phyloP scores from a whole-genome alignment of 2,329 filamentous ascomycete species.

The Gremmenia infestans region DNA sequence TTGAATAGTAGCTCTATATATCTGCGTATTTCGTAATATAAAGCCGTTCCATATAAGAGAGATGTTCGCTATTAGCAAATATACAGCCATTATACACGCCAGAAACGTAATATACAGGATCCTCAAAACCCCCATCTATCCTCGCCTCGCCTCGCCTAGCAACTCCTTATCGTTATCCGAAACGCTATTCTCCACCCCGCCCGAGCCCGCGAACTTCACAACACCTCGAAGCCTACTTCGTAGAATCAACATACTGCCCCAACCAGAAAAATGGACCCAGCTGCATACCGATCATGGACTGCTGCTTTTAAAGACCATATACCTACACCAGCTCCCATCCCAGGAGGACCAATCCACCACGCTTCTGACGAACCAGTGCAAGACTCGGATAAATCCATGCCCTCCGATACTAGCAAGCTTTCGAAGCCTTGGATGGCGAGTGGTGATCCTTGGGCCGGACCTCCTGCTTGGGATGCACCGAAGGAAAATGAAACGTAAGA shows the following conservation, averaged over 20 bases:
- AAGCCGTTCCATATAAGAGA: no score
- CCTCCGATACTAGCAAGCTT: neutral
- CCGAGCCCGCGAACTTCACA: neutral
- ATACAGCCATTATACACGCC: neutral
- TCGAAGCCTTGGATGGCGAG: constrained; percentile 3
- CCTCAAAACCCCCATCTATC: neutral
- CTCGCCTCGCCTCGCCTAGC: neutral
- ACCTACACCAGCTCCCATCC: neutral
- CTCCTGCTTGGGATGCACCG: neutral
- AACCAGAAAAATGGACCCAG: constrained; percentile 4
- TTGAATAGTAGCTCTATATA: no score
- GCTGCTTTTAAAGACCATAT: neutral
- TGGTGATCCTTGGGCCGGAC: neutral
- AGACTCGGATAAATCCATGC: neutral
- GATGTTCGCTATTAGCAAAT: neutral
- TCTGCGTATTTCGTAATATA: no score
- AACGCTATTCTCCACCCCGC: neutral
- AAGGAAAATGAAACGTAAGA: neutral
- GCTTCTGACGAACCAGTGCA: neutral
- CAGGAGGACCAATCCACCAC: neutral
- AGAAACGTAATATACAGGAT: neutral
- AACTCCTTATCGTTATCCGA: neutral
- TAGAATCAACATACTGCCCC: neutral
- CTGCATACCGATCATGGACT: constrained; percentile 1
- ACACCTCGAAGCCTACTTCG: neutral